Evolutionary conservation across 2,329 filamentous ascomycete genomes (phyloP).

Genomic region (Endothia cerciana): DNA sequence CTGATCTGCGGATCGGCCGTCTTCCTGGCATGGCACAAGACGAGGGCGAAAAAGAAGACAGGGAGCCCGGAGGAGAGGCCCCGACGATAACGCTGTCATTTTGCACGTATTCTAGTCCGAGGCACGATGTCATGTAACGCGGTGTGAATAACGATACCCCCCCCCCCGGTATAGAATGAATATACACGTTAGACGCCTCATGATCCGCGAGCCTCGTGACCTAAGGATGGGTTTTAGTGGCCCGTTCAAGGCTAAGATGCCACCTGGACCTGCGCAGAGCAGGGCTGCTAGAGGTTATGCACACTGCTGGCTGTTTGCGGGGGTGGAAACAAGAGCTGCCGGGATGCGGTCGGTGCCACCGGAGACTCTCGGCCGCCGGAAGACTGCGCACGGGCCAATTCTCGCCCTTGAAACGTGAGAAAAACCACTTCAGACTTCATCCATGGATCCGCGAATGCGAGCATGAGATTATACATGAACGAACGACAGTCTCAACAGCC

Average conservation of each 20-base stretch:
- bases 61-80: neutral
- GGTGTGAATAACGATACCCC: too few species aligned
- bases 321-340: neutral
- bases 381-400: neutral
- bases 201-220: too few species aligned
- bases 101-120: too few species aligned
- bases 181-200: neutral
- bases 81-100: neutral
- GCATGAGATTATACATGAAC: too few species aligned
- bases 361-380: neutral
- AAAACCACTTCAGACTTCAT: neutral
- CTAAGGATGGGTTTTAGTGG: too few species aligned
- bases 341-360: too few species aligned
- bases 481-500: too few species aligned
- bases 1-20: constrained; percentile 10
- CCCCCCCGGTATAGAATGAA: neutral
- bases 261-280: too few species aligned
- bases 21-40: constrained; percentile 18
- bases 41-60: neutral
- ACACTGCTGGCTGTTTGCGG: neutral
- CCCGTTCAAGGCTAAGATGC: too few species aligned
- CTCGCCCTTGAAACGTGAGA: neutral
- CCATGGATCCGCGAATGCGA: too few species aligned
- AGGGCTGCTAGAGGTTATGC: neutral
- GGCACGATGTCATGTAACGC: neutral